Base-by-base conservation (phyloP, 2,329 filamentous ascomycete species). In the Fusarium nelsonii region DNA sequence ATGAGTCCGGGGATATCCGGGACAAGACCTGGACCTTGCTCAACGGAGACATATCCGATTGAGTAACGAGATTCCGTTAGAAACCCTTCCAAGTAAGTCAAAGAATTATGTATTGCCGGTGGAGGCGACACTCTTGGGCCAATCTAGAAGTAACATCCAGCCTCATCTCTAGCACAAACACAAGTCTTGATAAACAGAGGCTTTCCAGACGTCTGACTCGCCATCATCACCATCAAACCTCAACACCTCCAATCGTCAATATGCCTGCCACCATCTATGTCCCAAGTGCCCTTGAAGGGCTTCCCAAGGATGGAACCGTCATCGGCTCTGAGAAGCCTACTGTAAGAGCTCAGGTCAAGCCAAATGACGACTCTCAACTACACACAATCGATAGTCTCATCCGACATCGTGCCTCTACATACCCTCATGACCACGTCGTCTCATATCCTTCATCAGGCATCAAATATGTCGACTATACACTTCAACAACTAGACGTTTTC, bases 201-300 rank as follows among this genome's bases (percentile, higher is more conserved):
- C 5, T 23, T 23, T 23, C 23, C 23, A 23, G 23, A 23, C 5
- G 23, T 23, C 14, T 3, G 7, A 11, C 16, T 30, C 20, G 11
- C 11, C 36, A 51, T 40, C 36, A 39, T 8, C 23, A 40, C 8
- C n/a, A 40, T 39, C 23, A 39, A 23, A 23, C 23, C 23, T 28
- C 30, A 8, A 6, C 8, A 28, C 12, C 12, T 30, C 12, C 34
- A 51, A 30, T 14, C n/a, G 14, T 14, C 26, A 40, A 32, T 1
- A 51, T 51, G 48, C 48, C 48, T 51, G 48, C 48, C 34, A 51
- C 48, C 6, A 51, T 40, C 36, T 51, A 51, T 14, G 26, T 51
- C 3, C 23, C 48, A 11, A 51, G 26, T 26, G 9, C 48, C 8
- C 48, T 51, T 16, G 48, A 51, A 8, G 34, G n/a, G n/a, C 34